These are phyloP conservation scores for Pogostemon cablin DNA, from an alignment of 257 asterid species.

Conservation along the genomic window DNA sequence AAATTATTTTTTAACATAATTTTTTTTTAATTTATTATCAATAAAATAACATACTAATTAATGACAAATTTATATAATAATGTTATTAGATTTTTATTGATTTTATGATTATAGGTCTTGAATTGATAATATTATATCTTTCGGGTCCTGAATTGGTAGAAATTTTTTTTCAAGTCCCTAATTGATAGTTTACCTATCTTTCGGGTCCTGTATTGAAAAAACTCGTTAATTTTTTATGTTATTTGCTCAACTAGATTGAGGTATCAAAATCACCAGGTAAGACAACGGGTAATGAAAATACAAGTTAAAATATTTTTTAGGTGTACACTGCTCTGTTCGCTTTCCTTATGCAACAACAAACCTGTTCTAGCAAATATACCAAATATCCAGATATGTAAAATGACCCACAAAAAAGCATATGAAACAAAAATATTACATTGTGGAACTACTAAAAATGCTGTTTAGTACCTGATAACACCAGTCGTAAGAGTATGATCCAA, in stretches of 20 bases:
- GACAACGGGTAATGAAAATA: slow-evolving; percentile 6
- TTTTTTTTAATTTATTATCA: no score
- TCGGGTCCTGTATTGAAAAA: no score
- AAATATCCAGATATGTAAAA: slow-evolving; percentile 6
- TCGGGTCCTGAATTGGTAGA: no score
- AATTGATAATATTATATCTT: no score
- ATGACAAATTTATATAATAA: no score
- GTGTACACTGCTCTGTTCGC: slow-evolving; percentile 15
- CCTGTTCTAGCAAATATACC: slow-evolving; percentile 10
- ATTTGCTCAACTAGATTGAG: slow-evolving; percentile 8
- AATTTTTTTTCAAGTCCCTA: no score
- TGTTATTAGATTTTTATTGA: no score
- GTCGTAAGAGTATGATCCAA: slow-evolving; percentile 99
- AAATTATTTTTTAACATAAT: no score
- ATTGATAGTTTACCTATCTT: no score
- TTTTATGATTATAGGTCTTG: no score
- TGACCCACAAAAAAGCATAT: not conserved
- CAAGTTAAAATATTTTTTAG: not conserved
- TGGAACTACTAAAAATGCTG: slow-evolving; percentile 26
- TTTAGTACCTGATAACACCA: slow-evolving; percentile 93
- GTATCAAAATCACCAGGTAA: slow-evolving; percentile 14
- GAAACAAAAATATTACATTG: not conserved
- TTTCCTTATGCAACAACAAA: slow-evolving; percentile 24
- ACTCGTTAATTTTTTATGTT: not conserved
- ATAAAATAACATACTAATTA: no score